A percentile compares a stretch with the other conserved stretches of the same genome.
Evolutionary conservation across 1,284 basidiomycete genomes (phyloP).

Genomic region (Boletus nobilissimus): DNA sequence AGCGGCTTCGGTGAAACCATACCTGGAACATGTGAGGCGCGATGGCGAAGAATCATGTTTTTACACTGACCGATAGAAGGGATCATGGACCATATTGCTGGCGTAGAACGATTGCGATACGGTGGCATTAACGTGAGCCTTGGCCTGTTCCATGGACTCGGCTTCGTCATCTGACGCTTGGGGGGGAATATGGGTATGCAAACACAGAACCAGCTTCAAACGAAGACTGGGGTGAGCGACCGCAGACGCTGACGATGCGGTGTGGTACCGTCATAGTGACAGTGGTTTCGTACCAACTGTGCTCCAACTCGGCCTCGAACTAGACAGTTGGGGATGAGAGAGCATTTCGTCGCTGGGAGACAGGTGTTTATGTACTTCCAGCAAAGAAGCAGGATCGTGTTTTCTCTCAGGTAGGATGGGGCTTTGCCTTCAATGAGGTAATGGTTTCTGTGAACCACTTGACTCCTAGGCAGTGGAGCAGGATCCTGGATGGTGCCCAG

Average conservation of each 20-base stretch:
- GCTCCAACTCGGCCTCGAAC: constrained; percentile 88
- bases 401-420: too few relatives aligned
- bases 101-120: constrained; percentile 95
- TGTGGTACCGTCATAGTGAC: constrained; percentile 72
- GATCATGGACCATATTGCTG: constrained; percentile 82
- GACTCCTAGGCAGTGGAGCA: too few relatives aligned
- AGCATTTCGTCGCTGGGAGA: too few relatives aligned
- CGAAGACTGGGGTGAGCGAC: constrained; percentile 55
- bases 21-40: constrained; percentile 50
- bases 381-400: too few relatives aligned
- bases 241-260: constrained; percentile 80
- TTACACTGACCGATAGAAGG: constrained; percentile 67
- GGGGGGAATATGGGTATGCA: constrained; percentile 75
- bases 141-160: constrained; percentile 68
- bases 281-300: constrained; percentile 86
- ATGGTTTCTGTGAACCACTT: too few relatives aligned
- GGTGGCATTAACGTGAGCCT: constrained; percentile 86
- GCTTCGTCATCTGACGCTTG: constrained; percentile 58
- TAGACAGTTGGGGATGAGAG: too few relatives aligned
- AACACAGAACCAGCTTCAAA: constrained; percentile 54
- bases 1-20: constrained; percentile 90
- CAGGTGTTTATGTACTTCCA: too few relatives aligned
- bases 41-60: constrained; percentile 33
- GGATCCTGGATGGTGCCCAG: too few relatives aligned
- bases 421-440: too few relatives aligned